Evolutionary conservation across 1,139 yeast species (phyloP), one percentile per base, ranked within the genome.

Genomic region (Yamadazyma diddensiae): DNA sequence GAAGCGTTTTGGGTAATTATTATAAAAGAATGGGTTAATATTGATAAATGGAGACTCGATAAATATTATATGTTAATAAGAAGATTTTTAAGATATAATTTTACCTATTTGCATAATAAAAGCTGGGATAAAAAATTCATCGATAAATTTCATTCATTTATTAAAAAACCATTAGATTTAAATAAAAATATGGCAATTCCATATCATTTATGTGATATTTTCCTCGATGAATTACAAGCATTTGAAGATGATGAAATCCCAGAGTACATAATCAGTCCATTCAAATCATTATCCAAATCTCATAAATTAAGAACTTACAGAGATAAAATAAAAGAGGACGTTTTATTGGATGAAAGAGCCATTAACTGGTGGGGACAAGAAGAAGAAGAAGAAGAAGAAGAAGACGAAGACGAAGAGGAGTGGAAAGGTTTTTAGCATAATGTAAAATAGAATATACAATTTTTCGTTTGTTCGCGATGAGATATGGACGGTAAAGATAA

Each of bases 11-110:
- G 97, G 95, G 65, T 63, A 24, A 76, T 92, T 20, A 75, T 90
- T 52, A 69, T 76, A 39, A 70, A 79, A 41, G 95, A 92, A 57
- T 92, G 98, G 98, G 73, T 79, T 36, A 66, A 69, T 14, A 73
- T 92, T 37, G 98, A 92, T 59, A 82, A 81, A 45, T 81, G 83
- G 79, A 86, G 87, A 66, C 51, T 90, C 35, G 97, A 92, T 62
- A 92, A 92, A 59, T 92, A 75, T 59, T 77, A 85, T 49, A 62
- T 90, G 59, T 66, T 92, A 44, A 72, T 90, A 43, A 79, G 98
- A 67, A 71, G 92, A 51, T 82, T 81, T 15, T 62, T 86, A 30
- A 76, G 79, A 44, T 83, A 78, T 47, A 78, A 76, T 45, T 65
- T 92, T 43, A 68, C 67, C 41, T 73, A 79, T 44, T 63, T 90